Evolutionary conservation across 1,139 yeast species (phyloP).

Genomic region (Kodamaea derodonti): DNA sequence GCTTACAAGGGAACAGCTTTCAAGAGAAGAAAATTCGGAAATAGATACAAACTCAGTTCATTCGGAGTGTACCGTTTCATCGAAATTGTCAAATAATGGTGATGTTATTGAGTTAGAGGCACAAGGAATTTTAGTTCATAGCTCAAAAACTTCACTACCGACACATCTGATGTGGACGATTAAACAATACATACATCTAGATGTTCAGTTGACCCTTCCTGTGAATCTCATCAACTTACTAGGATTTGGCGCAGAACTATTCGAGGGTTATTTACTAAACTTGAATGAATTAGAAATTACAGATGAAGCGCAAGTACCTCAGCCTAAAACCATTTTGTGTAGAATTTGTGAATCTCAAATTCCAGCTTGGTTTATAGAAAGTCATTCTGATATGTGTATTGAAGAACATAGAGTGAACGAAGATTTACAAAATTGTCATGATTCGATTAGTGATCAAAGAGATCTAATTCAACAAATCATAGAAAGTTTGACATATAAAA

Average conservation of each 20-base stretch:
- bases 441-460: constrained; percentile 69
- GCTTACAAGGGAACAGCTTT: not conserved
- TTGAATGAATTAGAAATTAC: constrained; percentile 59
- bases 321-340: constrained; percentile 77
- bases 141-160: constrained; percentile 54
- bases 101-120: constrained; percentile 78
- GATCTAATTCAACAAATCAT: constrained; percentile 45
- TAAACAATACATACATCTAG: constrained; percentile 67
- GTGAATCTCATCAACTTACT: constrained; percentile 61
- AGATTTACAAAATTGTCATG: constrained; percentile 75
- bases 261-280: constrained; percentile 67
- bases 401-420: constrained; percentile 83
- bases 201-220: constrained; percentile 65
- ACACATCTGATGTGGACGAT: constrained; percentile 93
- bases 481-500: constrained; percentile 32
- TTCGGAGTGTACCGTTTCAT: constrained; percentile 20
- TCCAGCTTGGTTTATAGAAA: constrained; percentile 97
- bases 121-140: constrained; percentile 89
- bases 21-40: not conserved
- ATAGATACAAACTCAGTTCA: not conserved
- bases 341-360: constrained; percentile 86
- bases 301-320: constrained; percentile 64
- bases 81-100: constrained; percentile 51
- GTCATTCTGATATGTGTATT: constrained; percentile 84
- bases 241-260: constrained; percentile 86